Conservation (phyloP, 768 basidiomycete species). For the Favolaschia claudopus region DNA sequence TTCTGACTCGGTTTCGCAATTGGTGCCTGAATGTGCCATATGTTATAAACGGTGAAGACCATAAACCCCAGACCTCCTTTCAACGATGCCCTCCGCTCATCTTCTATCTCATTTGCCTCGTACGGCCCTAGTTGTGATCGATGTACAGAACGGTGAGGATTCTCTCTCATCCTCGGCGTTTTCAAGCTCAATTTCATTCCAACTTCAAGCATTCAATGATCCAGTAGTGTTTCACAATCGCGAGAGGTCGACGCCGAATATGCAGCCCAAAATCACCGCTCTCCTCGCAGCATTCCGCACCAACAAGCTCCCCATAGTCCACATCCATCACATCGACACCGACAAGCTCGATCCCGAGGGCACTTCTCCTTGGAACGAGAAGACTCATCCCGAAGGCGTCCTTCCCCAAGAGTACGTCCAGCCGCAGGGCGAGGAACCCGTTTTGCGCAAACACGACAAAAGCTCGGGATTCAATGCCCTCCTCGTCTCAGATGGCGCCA, state of each 20-base stretch:
- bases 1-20: too few species aligned
- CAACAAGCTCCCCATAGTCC: slow-evolving; percentile 14
- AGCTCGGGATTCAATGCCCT: slow-evolving; percentile 20
- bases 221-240: not conserved
- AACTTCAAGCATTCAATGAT: slow-evolving; percentile 9
- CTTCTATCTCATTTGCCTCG: slow-evolving; percentile 12
- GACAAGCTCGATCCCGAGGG: not conserved
- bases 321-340: slow-evolving; percentile 22
- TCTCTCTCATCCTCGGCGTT: not conserved
- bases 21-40: too few species aligned
- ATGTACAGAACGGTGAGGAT: slow-evolving; percentile 21
- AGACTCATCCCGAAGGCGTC: not conserved
- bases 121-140: slow-evolving; percentile 23
- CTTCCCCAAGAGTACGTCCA: slow-evolving; percentile 15
- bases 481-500: slow-evolving; percentile 1
- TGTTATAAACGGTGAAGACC: too few species aligned
- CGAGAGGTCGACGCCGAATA: slow-evolving; percentile 19
- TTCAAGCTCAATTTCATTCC: not conserved
- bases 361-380: slow-evolving; percentile 4
- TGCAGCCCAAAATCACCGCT: slow-evolving; percentile 20
- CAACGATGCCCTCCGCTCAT: not conserved
- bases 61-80: too few species aligned
- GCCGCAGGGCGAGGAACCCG: slow-evolving; percentile 9
- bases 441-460: slow-evolving; percentile 22
- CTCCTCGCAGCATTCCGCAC: slow-evolving; percentile 20